phyloP scores from a whole-genome alignment of 768 basidiomycete species.

The Russula lepida region DNA sequence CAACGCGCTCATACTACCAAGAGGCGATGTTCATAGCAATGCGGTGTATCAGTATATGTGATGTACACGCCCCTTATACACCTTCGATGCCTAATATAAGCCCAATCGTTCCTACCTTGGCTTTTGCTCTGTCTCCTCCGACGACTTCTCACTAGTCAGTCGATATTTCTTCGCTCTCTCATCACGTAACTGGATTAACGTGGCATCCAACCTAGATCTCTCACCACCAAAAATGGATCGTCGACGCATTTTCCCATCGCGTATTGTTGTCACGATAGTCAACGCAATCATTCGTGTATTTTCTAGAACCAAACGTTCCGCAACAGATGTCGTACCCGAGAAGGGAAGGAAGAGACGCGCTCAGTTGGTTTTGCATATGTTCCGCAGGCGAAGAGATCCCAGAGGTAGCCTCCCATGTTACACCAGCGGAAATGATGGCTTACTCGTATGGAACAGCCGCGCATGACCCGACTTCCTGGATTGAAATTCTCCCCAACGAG shows the following conservation, averaged over 20 bases:
- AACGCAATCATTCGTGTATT: background rate
- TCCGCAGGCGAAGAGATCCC: background rate
- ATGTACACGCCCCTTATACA: constrained; percentile 6
- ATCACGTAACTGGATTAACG: background rate
- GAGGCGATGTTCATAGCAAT: constrained; percentile 1
- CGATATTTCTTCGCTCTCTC: background rate
- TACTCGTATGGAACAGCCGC: background rate
- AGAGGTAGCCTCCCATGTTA: background rate
- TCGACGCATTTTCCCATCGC: background rate
- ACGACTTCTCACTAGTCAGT: background rate
- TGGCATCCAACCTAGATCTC: background rate
- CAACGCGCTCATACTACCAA: background rate
- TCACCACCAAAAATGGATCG: background rate
- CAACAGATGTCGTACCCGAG: background rate
- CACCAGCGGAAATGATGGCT: background rate
- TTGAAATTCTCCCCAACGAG: background rate
- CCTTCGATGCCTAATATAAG: constrained; percentile 12
- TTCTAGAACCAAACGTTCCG: background rate
- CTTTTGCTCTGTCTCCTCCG: background rate
- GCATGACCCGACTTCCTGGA: background rate
- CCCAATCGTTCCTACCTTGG: background rate
- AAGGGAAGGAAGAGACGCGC: background rate
- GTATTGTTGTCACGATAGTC: background rate
- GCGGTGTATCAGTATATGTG: constrained; percentile 7
- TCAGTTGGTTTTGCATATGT: background rate